A percentile compares a stretch with the other conserved stretches of the same genome.
Conservation (phyloP, 31 red algal genomes). For the Endocladia muricata region DNA sequence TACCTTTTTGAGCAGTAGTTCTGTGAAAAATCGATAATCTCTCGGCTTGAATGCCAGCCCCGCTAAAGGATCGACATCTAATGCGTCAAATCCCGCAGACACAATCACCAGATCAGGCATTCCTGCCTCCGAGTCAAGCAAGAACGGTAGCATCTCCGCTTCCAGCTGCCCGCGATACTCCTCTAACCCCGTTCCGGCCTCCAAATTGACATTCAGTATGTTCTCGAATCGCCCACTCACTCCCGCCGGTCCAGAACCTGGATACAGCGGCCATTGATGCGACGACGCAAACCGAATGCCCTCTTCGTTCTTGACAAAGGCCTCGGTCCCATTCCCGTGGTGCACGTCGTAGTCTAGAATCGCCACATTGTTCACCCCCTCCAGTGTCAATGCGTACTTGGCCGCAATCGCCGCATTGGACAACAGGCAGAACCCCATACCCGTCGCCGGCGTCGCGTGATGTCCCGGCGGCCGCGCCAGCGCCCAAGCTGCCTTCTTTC, state of each 20-base stretch:
- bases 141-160: constrained; percentile 71
- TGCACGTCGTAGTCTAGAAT: constrained; percentile 98
- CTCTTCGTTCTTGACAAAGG: constrained; percentile 39
- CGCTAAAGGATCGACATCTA: constrained; percentile 87
- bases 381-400: constrained; percentile 55
- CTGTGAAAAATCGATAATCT: constrained; percentile 76
- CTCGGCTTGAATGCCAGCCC: constrained; percentile 57
- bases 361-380: constrained; percentile 50
- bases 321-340: constrained; percentile 96
- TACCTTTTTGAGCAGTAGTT: constrained; percentile 50
- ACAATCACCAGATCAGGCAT: constrained; percentile 82
- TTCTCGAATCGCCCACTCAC: constrained; percentile 52
- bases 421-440: constrained; percentile 97
- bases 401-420: constrained; percentile 93
- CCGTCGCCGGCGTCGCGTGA: constrained; percentile 81
- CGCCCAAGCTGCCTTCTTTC: constrained; percentile 66
- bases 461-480: constrained; percentile 91
- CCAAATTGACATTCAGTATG: constrained; percentile 77
- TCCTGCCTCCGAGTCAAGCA: constrained; percentile 20
- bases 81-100: constrained; percentile 94
- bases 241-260: constrained; percentile 63
- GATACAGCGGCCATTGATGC: constrained; percentile 93
- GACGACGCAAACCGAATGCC: constrained; percentile 65
- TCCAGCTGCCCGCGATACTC: constrained; percentile 61
- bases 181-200: constrained; percentile 51